Conservation (phyloP, 1,284 basidiomycete genomes). For the Pseudozyma flocculosa region DNA sequence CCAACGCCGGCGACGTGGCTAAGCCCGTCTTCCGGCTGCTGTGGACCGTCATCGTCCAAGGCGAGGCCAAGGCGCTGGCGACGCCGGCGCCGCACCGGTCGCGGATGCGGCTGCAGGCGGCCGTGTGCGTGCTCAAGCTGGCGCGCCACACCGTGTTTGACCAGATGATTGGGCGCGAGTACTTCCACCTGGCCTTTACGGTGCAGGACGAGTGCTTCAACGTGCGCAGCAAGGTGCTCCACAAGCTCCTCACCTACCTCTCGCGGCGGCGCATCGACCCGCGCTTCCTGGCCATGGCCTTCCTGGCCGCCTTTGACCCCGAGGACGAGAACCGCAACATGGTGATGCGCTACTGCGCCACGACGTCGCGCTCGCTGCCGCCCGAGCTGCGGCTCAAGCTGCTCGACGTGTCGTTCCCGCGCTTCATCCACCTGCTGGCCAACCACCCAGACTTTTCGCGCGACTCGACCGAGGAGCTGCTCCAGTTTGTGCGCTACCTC, state of each 20-base stretch:
- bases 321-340: slow-evolving; percentile 62
- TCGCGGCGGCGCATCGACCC: slow-evolving; percentile 67
- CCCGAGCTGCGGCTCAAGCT: slow-evolving; percentile 22
- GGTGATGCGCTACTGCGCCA: slow-evolving; percentile 31
- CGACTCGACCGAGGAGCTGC: slow-evolving; percentile 72
- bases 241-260: slow-evolving; percentile 71
- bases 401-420: slow-evolving; percentile 78
- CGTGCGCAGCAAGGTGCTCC: slow-evolving; percentile 76
- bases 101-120: slow-evolving; percentile 75
- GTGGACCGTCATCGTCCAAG: slow-evolving; percentile 30
- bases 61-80: slow-evolving; percentile 38
- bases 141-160: slow-evolving; percentile 68
- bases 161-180: slow-evolving; percentile 64
- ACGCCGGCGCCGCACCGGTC: slow-evolving; percentile 39
- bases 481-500: slow-evolving; percentile 65
- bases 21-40: slow-evolving; percentile 45
- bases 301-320: slow-evolving; percentile 87
- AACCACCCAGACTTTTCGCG: slow-evolving; percentile 89
- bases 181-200: slow-evolving; percentile 71
- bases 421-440: slow-evolving; percentile 80
- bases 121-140: slow-evolving; percentile 77
- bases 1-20: slow-evolving; percentile 27
- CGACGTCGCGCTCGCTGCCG: slow-evolving; percentile 7
- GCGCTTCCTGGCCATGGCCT: slow-evolving; percentile 79
- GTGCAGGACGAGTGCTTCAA: slow-evolving; percentile 85